Evolutionary conservation across 306 rosid genomes (phyloP), one percentile per base, ranked within the genome.

Genomic region (Cucurbita ficifolia): DNA sequence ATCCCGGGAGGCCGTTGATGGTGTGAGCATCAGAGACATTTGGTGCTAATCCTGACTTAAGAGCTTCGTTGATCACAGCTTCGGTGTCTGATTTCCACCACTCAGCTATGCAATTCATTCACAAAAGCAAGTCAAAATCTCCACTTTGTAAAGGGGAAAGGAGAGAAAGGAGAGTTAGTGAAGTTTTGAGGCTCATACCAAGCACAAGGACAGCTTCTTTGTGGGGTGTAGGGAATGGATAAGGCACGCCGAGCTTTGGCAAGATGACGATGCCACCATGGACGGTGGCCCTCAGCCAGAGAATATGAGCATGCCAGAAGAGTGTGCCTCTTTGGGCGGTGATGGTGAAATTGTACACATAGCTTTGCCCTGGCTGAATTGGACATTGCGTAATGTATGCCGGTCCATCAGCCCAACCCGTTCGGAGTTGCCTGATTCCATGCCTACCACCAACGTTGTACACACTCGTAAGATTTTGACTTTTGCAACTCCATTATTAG

Each of bases 71-170:
- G 81, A 92, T 84, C n/a, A 92, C 76, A 8, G 86, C 84, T 75
- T 92, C 98, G 3, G 96, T 88, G 51, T 92, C 96, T 6, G 98
- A 90, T 74, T 92, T 92, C 98, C 98, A 92, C 98, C 98, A 92
- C 76, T 90, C 98, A 67, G 79, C 98, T 92, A 76, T 51, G 83
- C 49, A 40, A 73, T 33, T 3, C 10, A 65, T 19, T 65, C 39
- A 21, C 48, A 43, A 40, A 35, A 42, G 35, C 33, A 42, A 42
- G 36, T 64, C 10, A 42, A 42, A 42, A 42, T 42, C 52, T 18
- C 52, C 33, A 64, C 10, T 42, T 64, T n/a, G 19, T 18, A 18
- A 42, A 36, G 13, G 7, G 22, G 24, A 35, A 62, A 62, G 48
- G 22, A 17, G 13, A 6, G 36, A 42, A 40, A 67, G 42, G 4